Percentiles rank a stretch among this genome's conserved stretches.
Evolutionary conservation across 306 rosid species (phyloP).

Genomic region (Astragalus membranaceus): DNA sequence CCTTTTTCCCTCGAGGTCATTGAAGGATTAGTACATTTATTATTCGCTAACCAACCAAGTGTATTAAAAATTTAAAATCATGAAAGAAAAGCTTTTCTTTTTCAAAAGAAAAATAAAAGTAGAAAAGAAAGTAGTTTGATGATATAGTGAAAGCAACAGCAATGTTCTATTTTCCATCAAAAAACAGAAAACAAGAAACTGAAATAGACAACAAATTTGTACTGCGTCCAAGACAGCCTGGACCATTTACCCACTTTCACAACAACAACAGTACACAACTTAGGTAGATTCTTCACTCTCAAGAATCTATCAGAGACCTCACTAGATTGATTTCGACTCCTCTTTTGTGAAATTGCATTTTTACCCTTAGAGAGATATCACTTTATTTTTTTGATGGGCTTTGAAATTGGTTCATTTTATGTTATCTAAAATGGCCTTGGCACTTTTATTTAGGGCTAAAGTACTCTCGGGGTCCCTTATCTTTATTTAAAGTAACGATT

Average conservation of each 20-base stretch:
- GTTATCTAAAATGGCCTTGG: background rate
- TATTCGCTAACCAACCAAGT: background rate
- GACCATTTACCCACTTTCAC: constrained; percentile 13
- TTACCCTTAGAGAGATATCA: background rate
- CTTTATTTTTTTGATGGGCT: background rate
- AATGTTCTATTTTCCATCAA: background rate
- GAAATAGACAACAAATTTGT: constrained; percentile 22
- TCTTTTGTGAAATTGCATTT: background rate
- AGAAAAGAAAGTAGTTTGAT: constrained; percentile 3
- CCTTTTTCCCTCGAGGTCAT: no score
- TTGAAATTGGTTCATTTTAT: background rate
- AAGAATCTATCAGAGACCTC: constrained; percentile 23
- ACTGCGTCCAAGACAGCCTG: constrained; percentile 14
- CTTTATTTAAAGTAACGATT: no score
- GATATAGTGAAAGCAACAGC: constrained; percentile 10
- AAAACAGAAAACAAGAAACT: constrained; percentile 2
- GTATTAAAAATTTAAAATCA: background rate
- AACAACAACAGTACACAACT: background rate
- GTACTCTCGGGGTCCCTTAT: no score
- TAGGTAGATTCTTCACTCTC: constrained; percentile 31
- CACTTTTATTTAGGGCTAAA: no score
- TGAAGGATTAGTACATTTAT: background rate
- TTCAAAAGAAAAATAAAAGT: background rate
- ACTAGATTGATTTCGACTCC: constrained; percentile 22
- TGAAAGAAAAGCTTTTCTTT: background rate